Conservation (phyloP, 768 basidiomycete genomes). For the Kwoniella mangroviensis region DNA sequence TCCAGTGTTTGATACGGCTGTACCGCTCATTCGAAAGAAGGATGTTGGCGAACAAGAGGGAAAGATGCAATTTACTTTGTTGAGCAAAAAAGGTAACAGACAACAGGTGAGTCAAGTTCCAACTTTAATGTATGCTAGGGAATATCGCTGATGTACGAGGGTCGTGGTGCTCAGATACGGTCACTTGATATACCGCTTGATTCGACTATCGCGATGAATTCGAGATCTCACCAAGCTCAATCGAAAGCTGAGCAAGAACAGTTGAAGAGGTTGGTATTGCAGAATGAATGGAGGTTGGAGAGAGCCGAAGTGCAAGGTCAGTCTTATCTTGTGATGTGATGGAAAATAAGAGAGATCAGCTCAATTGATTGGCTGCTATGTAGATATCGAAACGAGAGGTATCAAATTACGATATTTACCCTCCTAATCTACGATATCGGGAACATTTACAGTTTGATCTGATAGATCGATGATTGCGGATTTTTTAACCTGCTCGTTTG, state of each 20-base stretch:
- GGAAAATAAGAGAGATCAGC: not conserved
- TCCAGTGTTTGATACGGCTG: constrained; percentile 85
- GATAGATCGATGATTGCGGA: too few relatives aligned
- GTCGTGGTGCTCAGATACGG: constrained; percentile 66
- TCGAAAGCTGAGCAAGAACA: constrained; percentile 97
- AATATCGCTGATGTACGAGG: constrained; percentile 5
- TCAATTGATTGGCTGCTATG: not conserved
- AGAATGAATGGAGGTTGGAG: constrained; percentile 58
- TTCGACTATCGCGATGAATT: constrained; percentile 87
- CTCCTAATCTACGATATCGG: constrained; percentile 23
- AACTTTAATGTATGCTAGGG: not conserved
- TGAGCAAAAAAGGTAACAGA: constrained; percentile 91
- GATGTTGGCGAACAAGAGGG: constrained; percentile 49
- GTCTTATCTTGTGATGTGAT: not conserved
- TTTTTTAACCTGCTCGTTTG: too few relatives aligned
- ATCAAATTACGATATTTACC: constrained; percentile 40
- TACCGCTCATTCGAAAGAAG: constrained; percentile 64
- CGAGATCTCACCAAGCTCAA: constrained; percentile 85
- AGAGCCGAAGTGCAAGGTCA: constrained; percentile 48
- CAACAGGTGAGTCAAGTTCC: constrained; percentile 69
- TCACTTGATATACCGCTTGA: constrained; percentile 85
- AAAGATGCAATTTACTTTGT: constrained; percentile 88
- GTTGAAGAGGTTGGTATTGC: constrained; percentile 78
- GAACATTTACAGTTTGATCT: too few relatives aligned
- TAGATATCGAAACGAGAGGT: constrained; percentile 43